Percentiles rank a stretch among this genome's conserved stretches.
phyloP scores from a whole-genome alignment of 2,329 filamentous ascomycete genomes.

The Colletotrichum nymphaeae region DNA sequence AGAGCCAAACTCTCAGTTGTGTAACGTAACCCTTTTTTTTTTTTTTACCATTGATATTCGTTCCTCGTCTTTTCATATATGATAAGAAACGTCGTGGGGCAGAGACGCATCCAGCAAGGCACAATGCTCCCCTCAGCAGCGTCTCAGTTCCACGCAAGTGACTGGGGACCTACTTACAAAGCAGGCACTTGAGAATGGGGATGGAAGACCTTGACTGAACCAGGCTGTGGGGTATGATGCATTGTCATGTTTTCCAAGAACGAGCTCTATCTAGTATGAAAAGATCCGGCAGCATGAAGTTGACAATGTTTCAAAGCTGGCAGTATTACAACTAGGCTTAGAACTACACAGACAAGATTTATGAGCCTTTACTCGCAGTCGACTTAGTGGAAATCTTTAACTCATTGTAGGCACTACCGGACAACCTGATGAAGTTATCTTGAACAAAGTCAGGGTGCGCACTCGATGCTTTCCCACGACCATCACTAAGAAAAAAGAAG shows the following conservation, averaged over 20 bases:
- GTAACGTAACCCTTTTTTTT: not conserved
- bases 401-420: not conserved
- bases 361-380: not conserved
- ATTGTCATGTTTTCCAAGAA: not conserved
- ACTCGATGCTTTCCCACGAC: not conserved
- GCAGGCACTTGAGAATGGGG: not conserved
- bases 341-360: too few relatives aligned
- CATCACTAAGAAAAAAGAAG: not conserved
- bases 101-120: not conserved
- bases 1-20: not conserved
- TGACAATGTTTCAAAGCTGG: not conserved
- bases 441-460: not conserved
- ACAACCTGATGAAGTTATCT: not conserved
- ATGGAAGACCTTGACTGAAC: not conserved
- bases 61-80: not conserved
- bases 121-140: not conserved
- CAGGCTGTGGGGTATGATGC: not conserved
- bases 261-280: not conserved
- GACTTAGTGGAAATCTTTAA: not conserved
- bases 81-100: not conserved
- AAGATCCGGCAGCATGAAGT: not conserved
- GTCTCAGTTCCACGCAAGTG: not conserved
- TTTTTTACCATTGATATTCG: not conserved
- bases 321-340: too few relatives aligned
- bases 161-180: not conserved